Conservation (phyloP, 768 basidiomycete genomes). For the Rhodotorula graminis region DNA sequence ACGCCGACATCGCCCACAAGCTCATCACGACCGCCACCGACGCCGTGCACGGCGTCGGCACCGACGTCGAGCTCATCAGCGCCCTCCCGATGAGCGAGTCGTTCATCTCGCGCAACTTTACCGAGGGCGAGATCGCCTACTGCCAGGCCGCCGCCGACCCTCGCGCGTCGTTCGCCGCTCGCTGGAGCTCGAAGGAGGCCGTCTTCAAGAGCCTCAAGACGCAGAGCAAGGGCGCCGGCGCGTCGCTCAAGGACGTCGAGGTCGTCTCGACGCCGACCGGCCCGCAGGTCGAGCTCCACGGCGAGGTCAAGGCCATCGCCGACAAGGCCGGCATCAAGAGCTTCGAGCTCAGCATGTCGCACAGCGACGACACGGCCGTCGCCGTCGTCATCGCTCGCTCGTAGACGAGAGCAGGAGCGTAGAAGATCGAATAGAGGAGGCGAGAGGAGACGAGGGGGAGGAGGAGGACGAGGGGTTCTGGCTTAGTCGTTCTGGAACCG, state of each 20-base stretch:
- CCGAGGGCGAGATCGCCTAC: slow-evolving; percentile 76
- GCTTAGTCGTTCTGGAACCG: not conserved
- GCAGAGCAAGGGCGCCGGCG: slow-evolving; percentile 82
- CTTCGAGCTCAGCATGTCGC: slow-evolving; percentile 79
- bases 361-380: slow-evolving; percentile 48
- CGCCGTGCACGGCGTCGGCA: slow-evolving; percentile 44
- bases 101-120: slow-evolving; percentile 90
- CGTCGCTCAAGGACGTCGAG: slow-evolving; percentile 96
- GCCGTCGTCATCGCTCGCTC: not conserved
- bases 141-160: slow-evolving; percentile 81
- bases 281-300: slow-evolving; percentile 70
- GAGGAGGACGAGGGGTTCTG: no score
- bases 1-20: slow-evolving; percentile 19
- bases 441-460: not conserved
- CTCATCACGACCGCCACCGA: slow-evolving; percentile 28
- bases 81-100: slow-evolving; percentile 58
- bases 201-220: slow-evolving; percentile 93
- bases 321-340: slow-evolving; percentile 65
- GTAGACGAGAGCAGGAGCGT: no score
- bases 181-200: slow-evolving; percentile 97
- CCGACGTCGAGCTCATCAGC: slow-evolving; percentile 33
- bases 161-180: slow-evolving; percentile 84
- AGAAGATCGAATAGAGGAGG: not conserved
- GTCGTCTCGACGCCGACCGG: slow-evolving; percentile 72
- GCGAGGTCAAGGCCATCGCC: slow-evolving; percentile 68